Conservation (phyloP, 257 asterid genomes). For the Rehmannia glutinosa region DNA sequence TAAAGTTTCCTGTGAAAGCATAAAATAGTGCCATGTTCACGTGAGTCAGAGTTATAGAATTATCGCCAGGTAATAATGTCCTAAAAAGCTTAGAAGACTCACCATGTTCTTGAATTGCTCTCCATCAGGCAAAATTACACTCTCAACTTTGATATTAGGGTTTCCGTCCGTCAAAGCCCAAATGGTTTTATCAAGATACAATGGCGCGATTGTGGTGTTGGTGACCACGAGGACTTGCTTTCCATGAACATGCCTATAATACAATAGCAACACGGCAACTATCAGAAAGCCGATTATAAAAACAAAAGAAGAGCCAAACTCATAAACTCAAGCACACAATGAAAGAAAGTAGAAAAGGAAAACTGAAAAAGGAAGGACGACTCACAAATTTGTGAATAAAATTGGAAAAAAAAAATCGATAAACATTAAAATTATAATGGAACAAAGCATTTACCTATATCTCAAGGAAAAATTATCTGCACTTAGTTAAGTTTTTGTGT, state of each 20-base stretch:
- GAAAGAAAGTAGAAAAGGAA: not conserved
- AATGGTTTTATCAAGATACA: conserved; percentile 85
- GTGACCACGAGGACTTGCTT: conserved; percentile 95
- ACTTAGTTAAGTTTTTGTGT: not conserved
- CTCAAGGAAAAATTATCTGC: not conserved
- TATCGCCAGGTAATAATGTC: not conserved
- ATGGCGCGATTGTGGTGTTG: conserved; percentile 82
- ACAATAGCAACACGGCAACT: conserved; percentile 9
- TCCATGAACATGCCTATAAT: conserved; percentile 86
- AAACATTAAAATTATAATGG: not conserved
- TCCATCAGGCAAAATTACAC: conserved; percentile 93
- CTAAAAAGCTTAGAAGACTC: conserved; percentile 18
- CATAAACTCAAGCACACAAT: not conserved
- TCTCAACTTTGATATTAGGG: conserved; percentile 72
- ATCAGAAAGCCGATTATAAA: conserved; percentile 2
- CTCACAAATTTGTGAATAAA: not conserved
- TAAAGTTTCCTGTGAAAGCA: conserved; percentile 66
- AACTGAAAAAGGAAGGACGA: not conserved
- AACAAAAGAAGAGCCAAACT: not conserved
- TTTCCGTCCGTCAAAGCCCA: conserved; percentile 77
- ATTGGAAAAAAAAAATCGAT: not conserved
- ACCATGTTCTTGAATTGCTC: conserved; percentile 93
- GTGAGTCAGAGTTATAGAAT: conserved; percentile 3
- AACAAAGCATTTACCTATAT: no score
- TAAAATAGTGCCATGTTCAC: conserved; percentile 4